Base-by-base conservation (phyloP, 2,329 filamentous ascomycete genomes). In the Westerdykella aurantiaca region DNA sequence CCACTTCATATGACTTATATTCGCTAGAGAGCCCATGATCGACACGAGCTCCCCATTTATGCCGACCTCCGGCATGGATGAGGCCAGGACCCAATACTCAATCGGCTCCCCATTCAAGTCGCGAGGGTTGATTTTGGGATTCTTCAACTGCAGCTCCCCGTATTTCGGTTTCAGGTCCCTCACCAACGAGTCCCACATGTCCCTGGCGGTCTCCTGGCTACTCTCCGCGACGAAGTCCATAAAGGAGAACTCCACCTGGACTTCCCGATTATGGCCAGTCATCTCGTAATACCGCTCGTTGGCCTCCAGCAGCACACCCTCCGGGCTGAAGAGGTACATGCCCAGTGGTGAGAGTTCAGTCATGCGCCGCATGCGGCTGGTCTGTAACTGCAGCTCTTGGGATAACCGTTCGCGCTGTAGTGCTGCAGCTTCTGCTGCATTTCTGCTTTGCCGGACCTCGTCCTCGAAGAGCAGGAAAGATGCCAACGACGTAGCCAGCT, bases 211-310 rank as follows among this genome's bases (percentile, higher is more conserved):
- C 1, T 49, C 50, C 2, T 55, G 22, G 39, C 9, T 42, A 23
- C 69, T 70, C 18, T 56, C 57, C 2, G 69, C 66, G 5, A 61
- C 52, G 29, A 77, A 63, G 5, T 69, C 61, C 38, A 69, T 61
- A 62, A 69, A 76, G 0, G 67, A 68, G 51, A 72, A 69, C 18
- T 72, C 64, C 16, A 58, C 62, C 7, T 68, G 56, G 0, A 56
- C 50, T 2, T 72, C 69, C 18, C 67, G 56, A 0, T 56, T 53
- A 33, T 71, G 67, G 0, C 71, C 71, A 0, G 69, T 74, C 67
- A 76, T 70, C 29, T 73, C 69, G 42, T 69, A 76, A 47, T 71
- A 76, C 4, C 68, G 67, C 2, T 73, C 70, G 31, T 76, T 76
- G 2, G 64, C 71, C 44, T 64, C 61, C 9, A 61, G 42, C 5